Base-by-base conservation (phyloP, 768 basidiomycete species). In the Flagelloscypha sp. region DNA sequence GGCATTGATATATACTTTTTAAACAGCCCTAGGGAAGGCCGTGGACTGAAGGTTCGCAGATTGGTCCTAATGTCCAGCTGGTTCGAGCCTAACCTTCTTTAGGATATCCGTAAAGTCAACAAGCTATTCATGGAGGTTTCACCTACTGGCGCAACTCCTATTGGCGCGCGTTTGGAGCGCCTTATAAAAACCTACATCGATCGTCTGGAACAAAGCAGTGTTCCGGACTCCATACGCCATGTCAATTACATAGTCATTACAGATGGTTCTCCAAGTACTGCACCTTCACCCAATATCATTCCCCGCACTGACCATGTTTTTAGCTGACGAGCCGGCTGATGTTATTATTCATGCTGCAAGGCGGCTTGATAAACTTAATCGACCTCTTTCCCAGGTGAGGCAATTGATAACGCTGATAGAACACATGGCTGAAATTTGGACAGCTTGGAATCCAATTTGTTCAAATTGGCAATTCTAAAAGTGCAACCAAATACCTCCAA, bases 391-490 rank as follows among this genome's bases (percentile, higher is more conserved):
- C n/a, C n/a, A n/a, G n/a, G n/a, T n/a, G n/a, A n/a, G n/a, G n/a
- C n/a, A n/a, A n/a, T n/a, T n/a, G n/a, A n/a, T n/a, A n/a, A n/a
- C n/a, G n/a, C n/a, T n/a, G n/a, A n/a, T n/a, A n/a, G n/a, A n/a
- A n/a, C n/a, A n/a, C n/a, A n/a, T n/a, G n/a, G n/a, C n/a, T n/a
- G n/a, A n/a, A n/a, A n/a, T n/a, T n/a, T 8, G 22, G n/a, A 7
- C 50, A 74, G 61, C 58, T 74, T 10, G 70, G 74, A 1, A 61
- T 74, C 27, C 72, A 75, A 41, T 73, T 79, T 28, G 59, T 78
- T 6, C 76, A 77, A 50, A 66, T 76, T 25, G 75, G 75, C 3
- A 45, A 63, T 36, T 43, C 42, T 49, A 46, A 30, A 29, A 33
- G n/a, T 2, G 73, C 73, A 2, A 56, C 66, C 0, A 57, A 56